These are phyloP conservation scores for Trichophyton simii DNA, from an alignment of 2,329 filamentous ascomycete species.

Conservation along the genomic window DNA sequence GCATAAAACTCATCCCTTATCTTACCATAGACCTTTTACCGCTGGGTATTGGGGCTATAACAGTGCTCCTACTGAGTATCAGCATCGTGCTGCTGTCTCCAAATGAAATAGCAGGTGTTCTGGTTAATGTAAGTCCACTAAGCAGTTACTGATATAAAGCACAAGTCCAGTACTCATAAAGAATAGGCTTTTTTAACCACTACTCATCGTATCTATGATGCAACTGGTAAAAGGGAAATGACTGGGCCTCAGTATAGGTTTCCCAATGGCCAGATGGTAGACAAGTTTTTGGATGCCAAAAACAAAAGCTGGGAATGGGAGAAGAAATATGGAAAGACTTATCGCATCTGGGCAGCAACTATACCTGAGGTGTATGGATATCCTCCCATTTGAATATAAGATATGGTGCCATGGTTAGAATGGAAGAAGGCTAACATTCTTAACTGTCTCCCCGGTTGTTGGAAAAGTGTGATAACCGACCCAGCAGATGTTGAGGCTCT, in stretches of 20 bases:
- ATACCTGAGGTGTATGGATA: neutral
- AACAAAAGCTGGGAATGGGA: constrained; percentile 4
- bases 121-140: neutral
- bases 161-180: neutral
- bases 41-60: neutral
- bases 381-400: neutral
- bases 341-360: constrained; percentile 3
- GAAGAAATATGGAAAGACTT: neutral
- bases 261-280: constrained; percentile 1
- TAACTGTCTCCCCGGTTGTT: neutral
- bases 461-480: constrained; percentile 25
- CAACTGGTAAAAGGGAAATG: neutral
- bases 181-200: neutral
- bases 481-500: constrained; percentile 26
- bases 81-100: neutral
- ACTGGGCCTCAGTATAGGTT: neutral
- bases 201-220: neutral
- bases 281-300: neutral
- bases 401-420: neutral
- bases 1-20: neutral
- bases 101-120: neutral
- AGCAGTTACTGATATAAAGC: neutral
- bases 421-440: neutral
- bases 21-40: neutral
- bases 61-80: neutral